Conservation (phyloP, 2,329 filamentous ascomycete species). For the Fusarium torulosum region DNA sequence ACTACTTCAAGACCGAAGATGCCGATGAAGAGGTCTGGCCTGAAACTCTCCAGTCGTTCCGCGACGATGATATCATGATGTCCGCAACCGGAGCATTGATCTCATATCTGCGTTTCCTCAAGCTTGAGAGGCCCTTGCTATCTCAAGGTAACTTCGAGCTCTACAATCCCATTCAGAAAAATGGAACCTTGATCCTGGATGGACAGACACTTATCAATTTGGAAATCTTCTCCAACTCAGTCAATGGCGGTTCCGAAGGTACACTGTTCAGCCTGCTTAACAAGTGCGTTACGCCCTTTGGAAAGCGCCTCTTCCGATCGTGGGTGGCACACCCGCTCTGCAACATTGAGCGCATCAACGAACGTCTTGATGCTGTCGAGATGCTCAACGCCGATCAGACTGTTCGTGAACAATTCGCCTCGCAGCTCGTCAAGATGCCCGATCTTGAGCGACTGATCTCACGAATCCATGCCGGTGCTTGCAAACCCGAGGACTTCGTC, state of each 20-base stretch:
- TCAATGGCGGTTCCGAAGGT: constrained; percentile 85
- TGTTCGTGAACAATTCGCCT: constrained; percentile 87
- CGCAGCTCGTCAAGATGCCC: constrained; percentile 89
- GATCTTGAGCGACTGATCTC: constrained; percentile 95
- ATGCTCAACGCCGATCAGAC: constrained; percentile 86
- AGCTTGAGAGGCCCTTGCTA: constrained; percentile 87
- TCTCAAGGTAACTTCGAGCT: constrained; percentile 91
- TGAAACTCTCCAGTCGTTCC: constrained; percentile 75
- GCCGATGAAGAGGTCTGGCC: constrained; percentile 78
- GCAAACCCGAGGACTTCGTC: constrained; percentile 91
- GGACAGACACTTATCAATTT: constrained; percentile 97
- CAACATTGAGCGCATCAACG: constrained; percentile 89
- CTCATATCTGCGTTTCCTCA: constrained; percentile 86
- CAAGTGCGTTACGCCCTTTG: constrained; percentile 94
- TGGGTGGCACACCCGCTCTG: constrained; percentile 98
- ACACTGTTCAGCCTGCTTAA: constrained; percentile 93
- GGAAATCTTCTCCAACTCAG: constrained; percentile 95
- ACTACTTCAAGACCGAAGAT: constrained; percentile 78
- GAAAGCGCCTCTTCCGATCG: constrained; percentile 93
- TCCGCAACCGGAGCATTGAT: constrained; percentile 91
- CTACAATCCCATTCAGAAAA: constrained; percentile 92
- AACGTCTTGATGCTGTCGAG: constrained; percentile 93
- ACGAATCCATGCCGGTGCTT: constrained; percentile 91
- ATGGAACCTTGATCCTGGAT: constrained; percentile 91
- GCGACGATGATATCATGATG: constrained; percentile 85